Base-by-base conservation (phyloP, 1,284 basidiomycete genomes). In the Tausonia pullulans region DNA sequence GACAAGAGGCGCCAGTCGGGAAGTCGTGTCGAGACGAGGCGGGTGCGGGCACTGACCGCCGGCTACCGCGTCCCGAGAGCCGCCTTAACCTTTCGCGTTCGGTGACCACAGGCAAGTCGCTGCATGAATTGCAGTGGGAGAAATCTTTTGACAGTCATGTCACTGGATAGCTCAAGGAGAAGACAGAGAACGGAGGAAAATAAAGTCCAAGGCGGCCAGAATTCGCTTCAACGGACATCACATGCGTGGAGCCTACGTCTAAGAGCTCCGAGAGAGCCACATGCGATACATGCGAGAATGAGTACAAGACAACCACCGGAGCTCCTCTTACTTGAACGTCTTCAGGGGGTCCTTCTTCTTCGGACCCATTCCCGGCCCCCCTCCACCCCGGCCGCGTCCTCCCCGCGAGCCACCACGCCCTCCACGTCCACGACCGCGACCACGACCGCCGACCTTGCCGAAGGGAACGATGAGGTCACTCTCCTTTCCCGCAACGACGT, bases 331-430 rank as follows among this genome's bases (percentile, higher is more conserved):
- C 50, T 66, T 66, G 58, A 89, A 89, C 74, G 85, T 87, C 72
- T 84, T 87, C 62, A 90, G 75, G 39, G 88, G 88, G 72, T 90
- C 86, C 39, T 81, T 80, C 71, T 86, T 87, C 74, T 81, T 85
- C 73, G 79, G 85, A 40, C 81, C 55, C n/a, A 61, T 58, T 41
- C 54, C 49, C 9, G 51, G 56, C 14, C 39, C 44, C 13, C 65
- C 82, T 14, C 82, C 79, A 60, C 82, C 72, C 27, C 80, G 75
- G 51, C 74, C 71, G 14, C 71, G 67, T 5, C 74, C 70, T 3
- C 9, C 76, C 73, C 43, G 43, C 27, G 76, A 73, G 46, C 79
- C 71, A 57, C 74, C 68, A 8, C 65, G 81, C 16, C 83, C 80
- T 60, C 82, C 73, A 16, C 81, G 75, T 50, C 74, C 71, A 6